Evolutionary conservation across 805 yeast genomes (phyloP), one percentile per base, ranked within the genome.

Genomic region (Yarrowia keelungensis): DNA sequence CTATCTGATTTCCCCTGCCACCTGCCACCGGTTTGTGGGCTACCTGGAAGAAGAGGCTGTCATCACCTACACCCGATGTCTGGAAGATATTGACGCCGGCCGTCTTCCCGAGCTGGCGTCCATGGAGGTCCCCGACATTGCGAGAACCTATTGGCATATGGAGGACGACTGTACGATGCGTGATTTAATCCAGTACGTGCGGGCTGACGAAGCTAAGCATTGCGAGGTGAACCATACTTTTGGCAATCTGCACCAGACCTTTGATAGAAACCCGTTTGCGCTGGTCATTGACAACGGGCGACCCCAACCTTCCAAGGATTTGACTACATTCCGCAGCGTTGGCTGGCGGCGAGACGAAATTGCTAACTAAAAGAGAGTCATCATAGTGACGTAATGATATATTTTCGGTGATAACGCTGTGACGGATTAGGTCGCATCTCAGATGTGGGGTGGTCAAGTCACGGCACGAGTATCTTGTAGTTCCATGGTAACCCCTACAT

Each of bases 151-250:
- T 77, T 89, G 91, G 91, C 81, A 84, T 14, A 80, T 89, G 79
- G 73, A 73, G 46, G 83, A 82, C 35, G 74, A 85, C 35, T 81
- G 89, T 41, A 79, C 85, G 2, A 84, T 89, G 77, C 80, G 81
- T 69, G 91, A 89, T 71, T 81, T 89, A 74, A 79, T 89, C 58
- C 81, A 82, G 69, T 82, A 86, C 71, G 81, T 89, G 39, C 82
- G 92, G 70, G 93, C 93, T 1, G 93, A 89, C 74, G 93, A 89
- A 76, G 88, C 91, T 41, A 89, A 89, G 75, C 92, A 89, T 75
- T 82, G 92, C 76, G 93, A 89, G 74, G 92, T 89, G 38, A 89
- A 89, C 77, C 93, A 89, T 73, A 89, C 92, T 0, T 83, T 88
- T 74, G 92, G 90, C 16, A 88, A 88, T 72, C 81, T 89, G 73